Base-by-base conservation (phyloP, 2,329 filamentous ascomycete genomes). In the Seiridium unicorne region DNA sequence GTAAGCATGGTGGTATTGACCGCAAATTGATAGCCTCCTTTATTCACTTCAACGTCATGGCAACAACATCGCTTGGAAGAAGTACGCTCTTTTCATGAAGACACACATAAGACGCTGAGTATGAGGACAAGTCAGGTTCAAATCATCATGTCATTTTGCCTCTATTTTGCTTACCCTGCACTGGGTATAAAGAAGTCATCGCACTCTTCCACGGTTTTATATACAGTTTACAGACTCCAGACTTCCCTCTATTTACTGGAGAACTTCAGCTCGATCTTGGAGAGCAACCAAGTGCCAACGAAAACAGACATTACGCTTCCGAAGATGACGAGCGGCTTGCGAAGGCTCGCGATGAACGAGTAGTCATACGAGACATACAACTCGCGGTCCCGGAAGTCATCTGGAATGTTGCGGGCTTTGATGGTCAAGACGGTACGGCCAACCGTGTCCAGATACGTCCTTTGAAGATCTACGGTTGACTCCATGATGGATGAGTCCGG, bases 401-500 rank as follows among this genome's bases (percentile, higher is more conserved):
- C 95, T 1, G 96, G 91, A 57, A 98, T 80, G 74, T 97, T 98
- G 67, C 88, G 83, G 6, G 92, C 91, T 63, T 89, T 90, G 69
- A 99, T 82, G 55, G 84, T 89, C 62, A 99, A 82, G 0, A 89
- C 85, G 0, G 94, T 96, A 64, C 95, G 91, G 62, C 95, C 95
- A 38, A 94, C 70, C 0, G 95, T 98, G 76, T 99, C 95, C 78
- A 99, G 90, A 77, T 93, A 99, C 0, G 93, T 97, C 75, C 88
- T 89, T 78, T 95, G 86, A n/a, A 89, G 77, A 64, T 83, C 85
- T 18, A 87, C 73, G 1, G 74, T 73, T 34, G 86, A 84, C 54
- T 83, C 81, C 54, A 86, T 80, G 59, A 95, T 81, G 44, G 84
- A 79, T 5, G 80, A 80, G 26, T 76, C 73, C 1, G 93, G 93